A percentile compares a stretch with the other conserved stretches of the same genome.
Evolutionary conservation across 768 basidiomycete genomes (phyloP).

Genomic region (Gloeopeniophorella convolvens): DNA sequence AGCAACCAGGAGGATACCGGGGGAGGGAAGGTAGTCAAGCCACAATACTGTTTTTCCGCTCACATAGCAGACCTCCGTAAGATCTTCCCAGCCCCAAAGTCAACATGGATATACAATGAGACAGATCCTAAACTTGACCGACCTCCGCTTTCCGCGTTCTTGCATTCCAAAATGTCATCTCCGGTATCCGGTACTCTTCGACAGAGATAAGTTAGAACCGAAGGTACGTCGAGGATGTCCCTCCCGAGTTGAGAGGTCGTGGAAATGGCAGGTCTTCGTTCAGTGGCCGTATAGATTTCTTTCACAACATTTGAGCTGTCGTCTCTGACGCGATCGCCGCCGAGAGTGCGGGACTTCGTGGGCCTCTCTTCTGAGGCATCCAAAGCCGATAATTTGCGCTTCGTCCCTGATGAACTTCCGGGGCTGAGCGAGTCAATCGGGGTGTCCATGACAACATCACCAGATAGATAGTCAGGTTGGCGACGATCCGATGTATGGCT

Average conservation of each 20-base stretch:
- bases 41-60: constrained; percentile 70
- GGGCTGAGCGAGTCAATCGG: constrained; percentile 35
- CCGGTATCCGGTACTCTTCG: constrained; percentile 54
- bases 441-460: constrained; percentile 53
- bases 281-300: constrained; percentile 37
- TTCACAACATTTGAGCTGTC: constrained; percentile 36
- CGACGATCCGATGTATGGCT: constrained; percentile 25
- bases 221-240: constrained; percentile 22
- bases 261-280: neutral
- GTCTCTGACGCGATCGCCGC: constrained; percentile 56
- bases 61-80: constrained; percentile 60
- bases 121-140: constrained; percentile 23
- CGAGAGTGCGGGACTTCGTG: constrained; percentile 50
- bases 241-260: neutral
- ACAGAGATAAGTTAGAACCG: constrained; percentile 51
- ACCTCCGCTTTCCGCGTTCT: constrained; percentile 69
- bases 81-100: constrained; percentile 33
- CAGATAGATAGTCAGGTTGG: neutral
- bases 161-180: constrained; percentile 65
- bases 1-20: constrained; percentile 60
- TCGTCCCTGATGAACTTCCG: constrained; percentile 32
- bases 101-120: too few relatives aligned
- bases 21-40: constrained; percentile 81
- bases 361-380: constrained; percentile 36
- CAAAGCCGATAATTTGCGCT: constrained; percentile 42